Evolutionary conservation across 2,329 filamentous ascomycete species (phyloP), one percentile per base, ranked within the genome.

Genomic region (Fusarium burgessii): DNA sequence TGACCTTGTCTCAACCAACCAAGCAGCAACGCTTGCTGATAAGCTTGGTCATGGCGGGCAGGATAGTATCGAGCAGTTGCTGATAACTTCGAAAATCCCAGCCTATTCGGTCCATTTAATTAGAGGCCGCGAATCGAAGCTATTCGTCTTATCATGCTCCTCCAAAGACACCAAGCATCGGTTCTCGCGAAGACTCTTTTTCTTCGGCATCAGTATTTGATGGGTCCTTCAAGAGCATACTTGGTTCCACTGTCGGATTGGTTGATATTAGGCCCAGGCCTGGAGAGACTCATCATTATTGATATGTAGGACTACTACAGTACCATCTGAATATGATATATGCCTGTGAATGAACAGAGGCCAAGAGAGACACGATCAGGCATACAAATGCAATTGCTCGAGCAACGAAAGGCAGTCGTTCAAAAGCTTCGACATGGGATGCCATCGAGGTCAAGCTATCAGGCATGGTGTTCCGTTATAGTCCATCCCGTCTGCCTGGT

Each of bases 91-190:
- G 14, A 45, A 25, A 14, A 49, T 42, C 35, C 38, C 46, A 29
- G 27, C 23, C 20, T 33, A 40, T 36, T 45, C 36, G 25, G 23
- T 36, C 32, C 58, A 49, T 41, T 36, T 18, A 33, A 38, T 25
- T 23, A 29, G 20, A 17, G 47, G 27, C 38, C 54, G 47, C 47
- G 42, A 58, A 45, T 61, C 23, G 54, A 55, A 51, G 41, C n/a
- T 41, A 38, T 43, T 27, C 9, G 15, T 35, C 43, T 66, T 66
- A 51, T 72, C 64, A 58, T 54, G 45, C 61, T 69, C 56, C 50
- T 40, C 43, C 43, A 46, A 40, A 33, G 18, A 36, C 38, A 51
- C 23, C 33, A 32, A 23, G 52, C 32, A 25, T 50, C 54, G 36
- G 51, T 54, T 41, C 55, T 69, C 27, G 23, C 32, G 7, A 18